Evolutionary conservation across 1,284 basidiomycete genomes (phyloP).

Genomic region (Ganoderma sinense): DNA sequence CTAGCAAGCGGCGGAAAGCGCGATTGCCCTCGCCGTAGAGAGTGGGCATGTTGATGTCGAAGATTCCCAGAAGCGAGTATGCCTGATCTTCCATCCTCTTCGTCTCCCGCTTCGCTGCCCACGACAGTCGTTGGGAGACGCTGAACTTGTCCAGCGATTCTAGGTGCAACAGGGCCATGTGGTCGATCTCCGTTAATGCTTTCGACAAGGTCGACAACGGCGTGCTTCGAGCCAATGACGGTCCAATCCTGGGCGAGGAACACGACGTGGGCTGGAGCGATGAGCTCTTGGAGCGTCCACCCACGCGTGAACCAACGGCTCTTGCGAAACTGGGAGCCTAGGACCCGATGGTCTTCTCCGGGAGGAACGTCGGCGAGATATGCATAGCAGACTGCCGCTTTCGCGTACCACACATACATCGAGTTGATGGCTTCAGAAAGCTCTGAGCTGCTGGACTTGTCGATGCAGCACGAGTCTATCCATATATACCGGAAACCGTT

Average conservation of each 20-base stretch:
- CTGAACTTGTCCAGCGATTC: neutral
- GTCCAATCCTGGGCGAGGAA: neutral
- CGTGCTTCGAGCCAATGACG: neutral
- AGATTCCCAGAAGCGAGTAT: neutral
- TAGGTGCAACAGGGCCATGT: neutral
- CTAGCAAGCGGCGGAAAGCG: neutral
- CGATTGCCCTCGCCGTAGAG: neutral
- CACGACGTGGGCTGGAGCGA: neutral
- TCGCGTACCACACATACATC: neutral
- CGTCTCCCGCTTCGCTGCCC: neutral
- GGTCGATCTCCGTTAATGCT: neutral
- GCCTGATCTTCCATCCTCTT: neutral
- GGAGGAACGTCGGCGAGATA: neutral
- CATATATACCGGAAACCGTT: neutral
- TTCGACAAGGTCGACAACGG: neutral
- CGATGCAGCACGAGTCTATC: slow-evolving; percentile 1
- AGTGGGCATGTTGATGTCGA: neutral
- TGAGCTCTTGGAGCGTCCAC: neutral
- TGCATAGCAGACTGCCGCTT: neutral
- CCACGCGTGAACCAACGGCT: neutral
- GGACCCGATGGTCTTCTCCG: neutral
- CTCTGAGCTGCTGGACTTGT: neutral
- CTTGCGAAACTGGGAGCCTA: neutral
- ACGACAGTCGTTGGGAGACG: neutral
- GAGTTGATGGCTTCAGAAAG: neutral